A percentile compares a stretch with the other conserved stretches of the same genome.
Evolutionary conservation across 1,284 basidiomycete genomes (phyloP).

Genomic region (Erythrobasidium hasegawianum): DNA sequence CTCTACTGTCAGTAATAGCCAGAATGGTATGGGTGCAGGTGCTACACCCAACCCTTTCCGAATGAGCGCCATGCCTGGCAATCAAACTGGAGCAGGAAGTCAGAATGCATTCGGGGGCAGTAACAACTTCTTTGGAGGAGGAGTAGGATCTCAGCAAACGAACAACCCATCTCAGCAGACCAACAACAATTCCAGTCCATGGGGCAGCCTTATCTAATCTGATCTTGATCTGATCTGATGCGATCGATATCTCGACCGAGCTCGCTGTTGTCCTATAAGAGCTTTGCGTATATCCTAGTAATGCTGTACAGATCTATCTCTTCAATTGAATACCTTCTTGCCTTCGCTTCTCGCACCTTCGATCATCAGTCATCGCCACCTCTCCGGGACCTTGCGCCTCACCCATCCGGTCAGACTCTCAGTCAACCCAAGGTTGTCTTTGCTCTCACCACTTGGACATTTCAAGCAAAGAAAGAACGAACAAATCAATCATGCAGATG

Average conservation of each 20-base stretch:
- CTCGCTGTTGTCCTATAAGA: not conserved
- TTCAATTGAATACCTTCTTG: not conserved
- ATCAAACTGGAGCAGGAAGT: not conserved
- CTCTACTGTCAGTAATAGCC: not conserved
- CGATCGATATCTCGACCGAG: no score
- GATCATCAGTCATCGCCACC: conserved; percentile 2
- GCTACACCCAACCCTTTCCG: conserved; percentile 32
- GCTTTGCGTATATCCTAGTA: not conserved
- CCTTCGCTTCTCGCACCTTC: conserved; percentile 3
- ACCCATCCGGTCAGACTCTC: not conserved
- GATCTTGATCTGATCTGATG: no score
- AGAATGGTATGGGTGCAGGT: conserved; percentile 9
- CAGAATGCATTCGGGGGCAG: conserved; percentile 1
- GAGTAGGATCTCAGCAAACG: conserved; percentile 15
- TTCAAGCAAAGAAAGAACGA: not conserved
- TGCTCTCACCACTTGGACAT: conserved; percentile 3
- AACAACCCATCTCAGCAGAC: not conserved
- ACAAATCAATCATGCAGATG: conserved; percentile 25
- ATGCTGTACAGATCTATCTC: not conserved
- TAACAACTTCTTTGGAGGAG: conserved; percentile 3
- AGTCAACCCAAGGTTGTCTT: not conserved
- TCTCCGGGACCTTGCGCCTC: not conserved
- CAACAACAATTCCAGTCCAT: not conserved
- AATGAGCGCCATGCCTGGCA: conserved; percentile 22
- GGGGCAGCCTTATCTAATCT: conserved; percentile 33